Percentiles rank a stretch among this genome's conserved stretches.
Evolutionary conservation across 805 yeast species (phyloP).

Genomic region (Metschnikowia noctiluminum): DNA sequence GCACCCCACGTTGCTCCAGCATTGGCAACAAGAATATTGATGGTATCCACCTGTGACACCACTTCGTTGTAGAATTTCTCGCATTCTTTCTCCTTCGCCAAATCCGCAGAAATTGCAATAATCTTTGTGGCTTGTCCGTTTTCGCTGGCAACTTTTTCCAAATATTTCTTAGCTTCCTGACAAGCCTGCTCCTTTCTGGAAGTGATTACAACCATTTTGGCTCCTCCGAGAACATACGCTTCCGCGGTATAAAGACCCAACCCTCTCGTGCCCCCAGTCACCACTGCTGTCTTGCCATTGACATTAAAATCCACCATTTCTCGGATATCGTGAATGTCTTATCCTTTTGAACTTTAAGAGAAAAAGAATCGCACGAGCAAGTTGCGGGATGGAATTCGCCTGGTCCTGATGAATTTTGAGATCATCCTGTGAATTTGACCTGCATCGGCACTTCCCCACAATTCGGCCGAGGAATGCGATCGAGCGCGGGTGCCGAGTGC

Average conservation of each 20-base stretch:
- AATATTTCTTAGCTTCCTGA: conserved; percentile 47
- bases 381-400: no score
- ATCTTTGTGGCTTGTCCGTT: conserved; percentile 29
- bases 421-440: background rate
- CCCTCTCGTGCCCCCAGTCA: conserved; percentile 77
- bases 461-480: conserved; percentile 1
- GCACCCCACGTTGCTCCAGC: conserved; percentile 85
- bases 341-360: no score
- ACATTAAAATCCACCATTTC: conserved; percentile 46
- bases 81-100: conserved; percentile 49
- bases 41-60: conserved; percentile 35
- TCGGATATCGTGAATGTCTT: background rate
- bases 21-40: conserved; percentile 67
- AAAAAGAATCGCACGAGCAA: no score
- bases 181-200: conserved; percentile 65
- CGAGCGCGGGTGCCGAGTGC: background rate
- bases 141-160: conserved; percentile 36
- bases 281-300: conserved; percentile 59
- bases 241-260: conserved; percentile 69
- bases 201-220: conserved; percentile 56
- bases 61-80: conserved; percentile 42
- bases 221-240: conserved; percentile 58
- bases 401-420: no score
- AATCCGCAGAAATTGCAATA: conserved; percentile 54
- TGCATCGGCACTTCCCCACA: conserved; percentile 3